Conservation (phyloP, 2,329 filamentous ascomycete species). For the Venturia pyrina region DNA sequence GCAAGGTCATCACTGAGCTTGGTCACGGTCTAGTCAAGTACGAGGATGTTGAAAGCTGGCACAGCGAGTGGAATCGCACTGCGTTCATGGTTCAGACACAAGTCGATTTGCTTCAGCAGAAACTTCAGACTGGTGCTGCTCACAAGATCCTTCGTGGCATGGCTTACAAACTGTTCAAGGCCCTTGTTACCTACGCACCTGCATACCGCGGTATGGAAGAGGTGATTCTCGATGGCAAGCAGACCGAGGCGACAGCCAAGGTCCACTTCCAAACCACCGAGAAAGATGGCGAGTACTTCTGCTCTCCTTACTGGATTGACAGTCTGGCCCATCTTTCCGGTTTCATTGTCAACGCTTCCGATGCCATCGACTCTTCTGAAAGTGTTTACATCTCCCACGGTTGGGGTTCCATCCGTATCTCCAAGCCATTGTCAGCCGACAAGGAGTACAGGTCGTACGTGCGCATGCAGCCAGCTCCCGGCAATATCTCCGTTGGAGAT, state of each 20-base stretch:
- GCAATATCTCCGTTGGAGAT: conserved; percentile 48
- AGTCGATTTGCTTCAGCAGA: conserved; percentile 56
- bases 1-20: conserved; percentile 49
- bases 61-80: conserved; percentile 55
- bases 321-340: conserved; percentile 47
- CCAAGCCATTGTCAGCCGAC: conserved; percentile 40
- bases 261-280: conserved; percentile 46
- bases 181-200: conserved; percentile 46
- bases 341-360: conserved; percentile 51
- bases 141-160: conserved; percentile 66
- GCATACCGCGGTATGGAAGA: conserved; percentile 50
- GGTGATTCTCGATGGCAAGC: conserved; percentile 46
- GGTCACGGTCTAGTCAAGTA: conserved; percentile 52
- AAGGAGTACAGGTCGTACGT: conserved; percentile 51
- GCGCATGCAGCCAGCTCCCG: conserved; percentile 47
- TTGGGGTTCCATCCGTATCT: conserved; percentile 49
- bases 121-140: conserved; percentile 54
- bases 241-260: conserved; percentile 45
- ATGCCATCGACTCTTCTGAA: conserved; percentile 47
- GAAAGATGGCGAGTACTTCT: conserved; percentile 46
- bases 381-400: conserved; percentile 53
- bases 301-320: conserved; percentile 51
- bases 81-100: conserved; percentile 48
- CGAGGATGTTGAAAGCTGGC: conserved; percentile 51
- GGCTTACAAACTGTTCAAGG: conserved; percentile 64